Conservation (phyloP, 768 basidiomycete species). For the Steccherinum ochraceum region DNA sequence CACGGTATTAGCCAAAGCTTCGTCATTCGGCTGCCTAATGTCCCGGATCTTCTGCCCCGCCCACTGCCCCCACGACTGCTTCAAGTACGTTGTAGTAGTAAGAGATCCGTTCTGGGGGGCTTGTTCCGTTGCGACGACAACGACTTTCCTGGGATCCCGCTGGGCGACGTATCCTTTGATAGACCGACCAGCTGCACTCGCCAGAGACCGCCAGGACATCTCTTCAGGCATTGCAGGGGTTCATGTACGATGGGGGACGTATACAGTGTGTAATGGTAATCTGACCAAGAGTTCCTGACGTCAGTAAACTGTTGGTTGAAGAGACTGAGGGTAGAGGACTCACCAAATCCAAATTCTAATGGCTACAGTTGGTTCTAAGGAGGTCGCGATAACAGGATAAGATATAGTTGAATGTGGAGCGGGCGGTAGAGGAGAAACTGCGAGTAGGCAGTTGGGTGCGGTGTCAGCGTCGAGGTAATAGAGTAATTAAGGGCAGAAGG, state of each 20-base stretch:
- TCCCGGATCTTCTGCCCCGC: slow-evolving; percentile 41
- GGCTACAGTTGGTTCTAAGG: not conserved
- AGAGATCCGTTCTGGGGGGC: slow-evolving; percentile 10
- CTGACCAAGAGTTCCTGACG: too few relatives aligned
- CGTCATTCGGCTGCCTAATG: slow-evolving; percentile 16
- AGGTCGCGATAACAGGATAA: not conserved
- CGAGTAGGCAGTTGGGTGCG: too few relatives aligned
- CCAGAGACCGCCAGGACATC: slow-evolving; percentile 26
- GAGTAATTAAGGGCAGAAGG: too few relatives aligned
- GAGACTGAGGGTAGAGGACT: too few relatives aligned
- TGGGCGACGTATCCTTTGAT: slow-evolving; percentile 47
- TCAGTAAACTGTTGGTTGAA: too few relatives aligned
- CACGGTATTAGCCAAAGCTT: slow-evolving; percentile 7
- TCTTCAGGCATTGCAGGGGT: slow-evolving; percentile 16
- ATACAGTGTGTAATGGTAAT: too few relatives aligned
- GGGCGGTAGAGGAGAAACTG: too few relatives aligned
- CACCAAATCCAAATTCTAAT: not conserved
- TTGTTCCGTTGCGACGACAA: slow-evolving; percentile 4
- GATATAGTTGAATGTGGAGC: too few relatives aligned
- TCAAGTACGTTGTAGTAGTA: slow-evolving; percentile 17
- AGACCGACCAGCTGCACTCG: slow-evolving; percentile 28
- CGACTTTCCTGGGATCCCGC: slow-evolving; percentile 31
- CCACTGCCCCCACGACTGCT: slow-evolving; percentile 56
- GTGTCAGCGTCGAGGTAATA: too few relatives aligned
- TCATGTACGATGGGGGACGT: not conserved